Conservation (phyloP, 495 filamentous ascomycete genomes). For the Lasiosphaeria miniovina region DNA sequence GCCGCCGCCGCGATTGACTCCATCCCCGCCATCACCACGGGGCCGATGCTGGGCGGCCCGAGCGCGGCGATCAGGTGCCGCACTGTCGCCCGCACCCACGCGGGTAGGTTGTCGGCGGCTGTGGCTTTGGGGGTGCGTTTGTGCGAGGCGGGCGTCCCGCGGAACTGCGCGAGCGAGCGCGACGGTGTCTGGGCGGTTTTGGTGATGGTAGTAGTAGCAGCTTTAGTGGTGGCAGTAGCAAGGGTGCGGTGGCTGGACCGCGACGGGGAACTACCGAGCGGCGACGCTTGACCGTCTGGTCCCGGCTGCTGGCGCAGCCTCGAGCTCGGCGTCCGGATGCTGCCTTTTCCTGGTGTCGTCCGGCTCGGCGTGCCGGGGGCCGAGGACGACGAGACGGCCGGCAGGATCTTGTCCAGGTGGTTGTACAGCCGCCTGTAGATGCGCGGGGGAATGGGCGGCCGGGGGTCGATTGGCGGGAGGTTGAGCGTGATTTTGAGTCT, state of each 20-base stretch:
- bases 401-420: conserved; percentile 72
- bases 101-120: conserved; percentile 43
- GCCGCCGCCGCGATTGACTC: conserved; percentile 34
- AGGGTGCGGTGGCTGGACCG: not conserved
- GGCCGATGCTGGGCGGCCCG: conserved; percentile 35
- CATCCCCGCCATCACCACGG: conserved; percentile 43
- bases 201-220: not conserved
- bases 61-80: conserved; percentile 56
- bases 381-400: conserved; percentile 29
- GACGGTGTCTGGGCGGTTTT: conserved; percentile 30
- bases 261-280: conserved; percentile 18
- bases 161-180: conserved; percentile 36
- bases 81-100: conserved; percentile 65
- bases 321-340: conserved; percentile 29
- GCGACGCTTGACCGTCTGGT: conserved; percentile 37
- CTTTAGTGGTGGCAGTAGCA: not conserved
- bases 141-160: conserved; percentile 7
- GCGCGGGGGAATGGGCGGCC: conserved; percentile 77
- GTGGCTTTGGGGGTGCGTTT: conserved; percentile 6
- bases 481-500: conserved; percentile 81
- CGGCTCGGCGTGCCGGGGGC: conserved; percentile 28
- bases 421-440: conserved; percentile 81
- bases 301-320: conserved; percentile 26
- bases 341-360: conserved; percentile 23
- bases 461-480: conserved; percentile 75